Evolutionary conservation across 2,329 filamentous ascomycete species (phyloP).

Genomic region (Botrytis galanthina): DNA sequence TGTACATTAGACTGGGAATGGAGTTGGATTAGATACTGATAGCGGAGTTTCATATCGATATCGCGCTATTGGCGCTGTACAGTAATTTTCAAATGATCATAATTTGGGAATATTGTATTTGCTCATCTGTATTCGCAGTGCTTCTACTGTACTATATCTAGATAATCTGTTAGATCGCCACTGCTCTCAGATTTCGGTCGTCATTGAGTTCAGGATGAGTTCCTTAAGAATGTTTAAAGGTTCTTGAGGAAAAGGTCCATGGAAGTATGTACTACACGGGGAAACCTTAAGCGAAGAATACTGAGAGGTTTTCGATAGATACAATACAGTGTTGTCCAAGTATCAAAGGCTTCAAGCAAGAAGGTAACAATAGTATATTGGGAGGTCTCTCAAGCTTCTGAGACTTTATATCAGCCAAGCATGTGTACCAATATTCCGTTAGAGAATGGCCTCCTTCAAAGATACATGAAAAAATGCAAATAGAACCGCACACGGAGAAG

Average conservation of each 20-base stretch:
- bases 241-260: accelerated
- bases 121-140: neutral
- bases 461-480: neutral
- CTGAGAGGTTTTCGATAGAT: neutral
- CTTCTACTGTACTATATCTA: accelerated
- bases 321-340: no score
- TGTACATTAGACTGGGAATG: no score
- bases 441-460: neutral
- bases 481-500: neutral
- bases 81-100: neutral
- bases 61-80: neutral
- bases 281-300: neutral
- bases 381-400: neutral
- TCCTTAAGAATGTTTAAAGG: neutral
- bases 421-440: neutral
- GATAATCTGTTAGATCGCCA: neutral
- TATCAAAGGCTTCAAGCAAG: neutral
- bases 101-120: neutral
- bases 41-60: neutral
- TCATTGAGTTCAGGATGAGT: neutral
- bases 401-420: neutral
- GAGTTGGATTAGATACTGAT: neutral
- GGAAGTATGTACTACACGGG: neutral
- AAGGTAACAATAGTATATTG: neutral
- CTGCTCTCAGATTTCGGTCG: neutral